Base-by-base conservation (phyloP, 768 basidiomycete genomes). In the Termitomyces sp. region DNA sequence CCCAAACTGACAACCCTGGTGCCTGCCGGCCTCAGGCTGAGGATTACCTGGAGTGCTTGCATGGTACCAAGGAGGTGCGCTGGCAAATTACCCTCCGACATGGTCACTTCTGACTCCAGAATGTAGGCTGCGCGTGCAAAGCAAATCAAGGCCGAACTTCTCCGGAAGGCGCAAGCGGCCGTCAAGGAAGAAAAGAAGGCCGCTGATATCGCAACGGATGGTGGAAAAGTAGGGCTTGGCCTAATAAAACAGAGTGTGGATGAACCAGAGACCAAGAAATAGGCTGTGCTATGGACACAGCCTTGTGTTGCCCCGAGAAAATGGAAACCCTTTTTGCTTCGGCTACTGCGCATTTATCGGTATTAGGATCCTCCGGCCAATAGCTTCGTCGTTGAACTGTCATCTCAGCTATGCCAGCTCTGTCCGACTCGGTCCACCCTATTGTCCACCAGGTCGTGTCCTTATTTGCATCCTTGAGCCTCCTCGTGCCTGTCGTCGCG, bases 21-120 rank as follows among this genome's bases (percentile, higher is more conserved):
- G 76, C 88, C 64, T 98, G 95, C 70, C 76, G 77, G 16, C 71
- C 79, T 16, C 85, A 83, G 59, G 82, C 82, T 50, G 89, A 88
- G 60, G 94, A 96, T 71, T 98, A 98, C 73, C 67, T 95, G 54
- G 93, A 95, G 69, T 97, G 95, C 70, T 73, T 98, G 56, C 94
- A 96, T 69, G 84, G 87, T 66, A 84, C 82, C 27, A 89, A 94
- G 72, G 92, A 94, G 84, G 95, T 93, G 61, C 66, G 83, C 64
- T 14, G 5, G 14, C 16, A n/a, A 37, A 10, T 37, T 6, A 11
- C 12, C 14, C 5, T 46, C 4, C 3, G 7, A 27, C 37, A 8
- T 2, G n/a, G 37, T 30, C 14, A 23, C 27, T 46, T 46, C 19
- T 37, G n/a, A 55, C 11, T 11, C 32, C 32, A 32, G 30, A 46